A percentile compares a stretch with the other conserved stretches of the same genome.
phyloP scores from a whole-genome alignment of 441 rosid genomes.

The Macaranga tanarius region DNA sequence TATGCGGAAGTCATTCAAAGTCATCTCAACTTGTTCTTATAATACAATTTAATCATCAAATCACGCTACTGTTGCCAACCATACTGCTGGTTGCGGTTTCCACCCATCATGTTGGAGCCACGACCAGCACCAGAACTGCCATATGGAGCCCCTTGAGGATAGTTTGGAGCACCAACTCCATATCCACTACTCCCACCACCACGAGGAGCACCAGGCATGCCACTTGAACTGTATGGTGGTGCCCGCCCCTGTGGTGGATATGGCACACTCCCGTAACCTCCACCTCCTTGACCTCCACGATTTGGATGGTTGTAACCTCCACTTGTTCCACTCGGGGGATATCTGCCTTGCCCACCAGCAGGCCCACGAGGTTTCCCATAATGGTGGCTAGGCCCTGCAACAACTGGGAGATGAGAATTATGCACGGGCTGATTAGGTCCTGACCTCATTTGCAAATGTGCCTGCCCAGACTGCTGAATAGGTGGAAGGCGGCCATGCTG shows the following conservation, averaged over 20 bases:
- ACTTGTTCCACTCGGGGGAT: conserved; percentile 59
- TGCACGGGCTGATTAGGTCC: conserved; percentile 77
- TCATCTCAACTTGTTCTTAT: neutral
- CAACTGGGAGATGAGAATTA: conserved; percentile 61
- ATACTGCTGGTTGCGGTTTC: conserved; percentile 84
- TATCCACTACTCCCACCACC: conserved; percentile 66
- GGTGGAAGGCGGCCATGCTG: conserved; percentile 84
- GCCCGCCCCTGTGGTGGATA: conserved; percentile 56
- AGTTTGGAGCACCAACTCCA: conserved; percentile 76
- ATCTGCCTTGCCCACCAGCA: conserved; percentile 73
- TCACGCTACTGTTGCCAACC: conserved; percentile 67
- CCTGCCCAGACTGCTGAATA: conserved; percentile 76
- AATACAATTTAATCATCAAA: neutral
- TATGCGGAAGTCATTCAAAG: neutral
- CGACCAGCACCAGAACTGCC: conserved; percentile 75
- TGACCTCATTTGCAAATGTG: conserved; percentile 61
- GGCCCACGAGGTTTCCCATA: conserved; percentile 76
- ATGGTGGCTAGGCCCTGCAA: conserved; percentile 65
- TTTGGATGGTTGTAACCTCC: conserved; percentile 66
- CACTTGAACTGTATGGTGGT: conserved; percentile 45
- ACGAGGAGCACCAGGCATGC: conserved; percentile 65
- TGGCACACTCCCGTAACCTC: conserved; percentile 46
- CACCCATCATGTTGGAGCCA: conserved; percentile 87
- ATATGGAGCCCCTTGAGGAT: conserved; percentile 73
- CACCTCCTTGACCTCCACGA: conserved; percentile 60